Evolutionary conservation across 2,329 filamentous ascomycete genomes (phyloP).

Genomic region (Monilinia vaccinii-corymbosi): DNA sequence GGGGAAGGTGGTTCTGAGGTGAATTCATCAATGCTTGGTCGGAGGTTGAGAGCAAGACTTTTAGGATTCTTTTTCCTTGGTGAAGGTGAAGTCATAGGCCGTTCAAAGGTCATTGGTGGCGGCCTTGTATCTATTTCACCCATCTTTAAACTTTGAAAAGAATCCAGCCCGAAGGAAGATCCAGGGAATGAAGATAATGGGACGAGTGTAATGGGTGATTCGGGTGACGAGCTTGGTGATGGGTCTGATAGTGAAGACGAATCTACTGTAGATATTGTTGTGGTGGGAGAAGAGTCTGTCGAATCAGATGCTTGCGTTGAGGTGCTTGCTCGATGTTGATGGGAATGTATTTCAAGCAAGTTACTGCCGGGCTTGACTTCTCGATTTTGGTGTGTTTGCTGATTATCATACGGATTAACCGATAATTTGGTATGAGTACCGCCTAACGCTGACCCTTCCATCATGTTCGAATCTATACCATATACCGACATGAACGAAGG

Average conservation of each 20-base stretch:
- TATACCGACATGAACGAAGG: conserved; percentile 71
- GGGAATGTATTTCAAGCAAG: conserved; percentile 31
- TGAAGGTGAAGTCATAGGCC: conserved; percentile 59
- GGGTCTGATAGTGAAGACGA: conserved; percentile 84
- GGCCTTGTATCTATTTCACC: conserved; percentile 32
- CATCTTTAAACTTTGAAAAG: conserved; percentile 31
- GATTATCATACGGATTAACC: conserved; percentile 13
- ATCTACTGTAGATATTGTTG: conserved; percentile 85
- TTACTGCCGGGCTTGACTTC: conserved; percentile 10
- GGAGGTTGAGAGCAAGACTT: conserved; percentile 69
- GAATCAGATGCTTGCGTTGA: conserved; percentile 74
- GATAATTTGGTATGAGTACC: conserved; percentile 19
- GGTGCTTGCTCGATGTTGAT: conserved; percentile 68
- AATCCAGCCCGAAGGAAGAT: conserved; percentile 40
- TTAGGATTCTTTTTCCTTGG: conserved; percentile 75
- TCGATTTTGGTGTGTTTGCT: conserved; percentile 10
- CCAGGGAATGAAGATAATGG: conserved; percentile 61
- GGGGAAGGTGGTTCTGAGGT: conserved; percentile 53
- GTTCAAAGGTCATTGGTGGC: conserved; percentile 34
- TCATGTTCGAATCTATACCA: conserved; percentile 44
- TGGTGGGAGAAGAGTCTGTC: conserved; percentile 89
- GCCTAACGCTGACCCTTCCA: conserved; percentile 19
- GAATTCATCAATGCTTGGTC: conserved; percentile 38
- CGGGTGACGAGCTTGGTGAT: conserved; percentile 84
- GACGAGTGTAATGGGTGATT: conserved; percentile 71